Conservation (phyloP, 2,329 filamentous ascomycete genomes). For the Ophiostoma montium region DNA sequence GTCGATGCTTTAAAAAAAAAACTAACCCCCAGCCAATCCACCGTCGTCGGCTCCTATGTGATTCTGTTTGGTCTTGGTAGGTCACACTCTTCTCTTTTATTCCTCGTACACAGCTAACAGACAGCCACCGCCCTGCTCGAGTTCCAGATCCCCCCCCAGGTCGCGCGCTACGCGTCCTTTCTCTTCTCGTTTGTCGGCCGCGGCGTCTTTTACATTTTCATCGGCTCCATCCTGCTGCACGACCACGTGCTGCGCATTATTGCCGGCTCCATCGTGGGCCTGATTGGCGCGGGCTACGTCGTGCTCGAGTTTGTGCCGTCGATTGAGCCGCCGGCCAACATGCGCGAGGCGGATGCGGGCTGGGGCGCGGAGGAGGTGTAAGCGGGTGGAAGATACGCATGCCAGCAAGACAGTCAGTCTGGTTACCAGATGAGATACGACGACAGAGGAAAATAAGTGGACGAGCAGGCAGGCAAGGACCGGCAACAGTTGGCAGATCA, state of each 20-base stretch:
- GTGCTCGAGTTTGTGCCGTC: constrained; percentile 64
- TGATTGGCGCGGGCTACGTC: constrained; percentile 66
- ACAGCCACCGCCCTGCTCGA: constrained; percentile 61
- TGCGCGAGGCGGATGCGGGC: constrained; percentile 62
- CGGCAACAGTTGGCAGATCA: too few species aligned
- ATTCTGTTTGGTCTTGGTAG: constrained; percentile 79
- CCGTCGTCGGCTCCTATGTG: constrained; percentile 76
- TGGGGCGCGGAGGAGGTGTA: constrained; percentile 71
- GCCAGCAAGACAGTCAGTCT: too few species aligned
- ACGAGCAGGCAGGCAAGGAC: too few species aligned
- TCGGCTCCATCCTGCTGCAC: constrained; percentile 73
- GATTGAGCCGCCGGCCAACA: constrained; percentile 68
- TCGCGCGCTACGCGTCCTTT: constrained; percentile 90
- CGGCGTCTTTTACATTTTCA: constrained; percentile 93
- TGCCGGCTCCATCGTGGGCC: constrained; percentile 61
- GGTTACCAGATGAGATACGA: too few species aligned
- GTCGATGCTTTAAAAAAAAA: constrained; percentile 7
- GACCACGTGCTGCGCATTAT: constrained; percentile 53
- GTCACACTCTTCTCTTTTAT: constrained; percentile 16
- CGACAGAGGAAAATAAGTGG: too few species aligned
- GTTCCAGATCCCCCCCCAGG: constrained; percentile 87
- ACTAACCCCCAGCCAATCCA: constrained; percentile 37
- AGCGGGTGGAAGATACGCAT: not conserved
- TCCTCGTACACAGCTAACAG: not conserved
- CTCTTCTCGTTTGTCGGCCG: constrained; percentile 95